phyloP scores from a whole-genome alignment of 208 protist species.

The Wallacemonas sp. region DNA sequence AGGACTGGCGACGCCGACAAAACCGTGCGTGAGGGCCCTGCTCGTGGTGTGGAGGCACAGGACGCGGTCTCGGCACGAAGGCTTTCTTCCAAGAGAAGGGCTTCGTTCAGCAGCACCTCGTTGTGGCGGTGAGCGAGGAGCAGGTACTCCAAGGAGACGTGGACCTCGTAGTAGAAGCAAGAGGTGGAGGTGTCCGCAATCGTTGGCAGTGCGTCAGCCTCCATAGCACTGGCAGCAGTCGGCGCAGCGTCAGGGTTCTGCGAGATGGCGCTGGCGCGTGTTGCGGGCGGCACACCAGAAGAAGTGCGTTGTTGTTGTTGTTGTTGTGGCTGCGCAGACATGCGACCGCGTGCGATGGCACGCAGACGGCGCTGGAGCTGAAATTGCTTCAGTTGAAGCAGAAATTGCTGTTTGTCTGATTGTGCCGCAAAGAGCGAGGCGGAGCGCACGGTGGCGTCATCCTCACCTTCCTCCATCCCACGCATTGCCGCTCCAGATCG shows the following conservation, averaged over 20 bases:
- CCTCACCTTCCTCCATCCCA: background rate
- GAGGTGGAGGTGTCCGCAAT: background rate
- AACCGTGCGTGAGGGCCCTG: too few relatives aligned
- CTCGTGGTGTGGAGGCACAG: background rate
- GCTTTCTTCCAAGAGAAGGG: background rate
- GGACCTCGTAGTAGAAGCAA: slow-evolving; percentile 71
- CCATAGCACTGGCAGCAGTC: background rate
- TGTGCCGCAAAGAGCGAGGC: background rate
- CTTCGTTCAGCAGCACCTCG: background rate
- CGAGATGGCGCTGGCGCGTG: background rate
- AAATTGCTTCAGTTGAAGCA: background rate
- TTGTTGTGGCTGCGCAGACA: background rate
- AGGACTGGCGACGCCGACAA: too few relatives aligned
- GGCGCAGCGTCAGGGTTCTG: background rate
- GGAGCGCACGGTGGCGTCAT: background rate
- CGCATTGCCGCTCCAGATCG: too few relatives aligned
- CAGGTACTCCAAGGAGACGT: slow-evolving; percentile 67
- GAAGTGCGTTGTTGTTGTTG: background rate
- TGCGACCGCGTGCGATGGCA: background rate
- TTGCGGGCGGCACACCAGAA: background rate
- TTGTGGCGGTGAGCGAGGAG: slow-evolving; percentile 8
- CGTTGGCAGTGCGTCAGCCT: too few relatives aligned
- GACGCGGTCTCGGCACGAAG: background rate
- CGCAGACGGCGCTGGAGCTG: slow-evolving; percentile 5
- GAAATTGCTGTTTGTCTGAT: background rate